These are phyloP conservation scores for Hura crepitans DNA, from an alignment of 441 rosid species.

Conservation along the genomic window DNA sequence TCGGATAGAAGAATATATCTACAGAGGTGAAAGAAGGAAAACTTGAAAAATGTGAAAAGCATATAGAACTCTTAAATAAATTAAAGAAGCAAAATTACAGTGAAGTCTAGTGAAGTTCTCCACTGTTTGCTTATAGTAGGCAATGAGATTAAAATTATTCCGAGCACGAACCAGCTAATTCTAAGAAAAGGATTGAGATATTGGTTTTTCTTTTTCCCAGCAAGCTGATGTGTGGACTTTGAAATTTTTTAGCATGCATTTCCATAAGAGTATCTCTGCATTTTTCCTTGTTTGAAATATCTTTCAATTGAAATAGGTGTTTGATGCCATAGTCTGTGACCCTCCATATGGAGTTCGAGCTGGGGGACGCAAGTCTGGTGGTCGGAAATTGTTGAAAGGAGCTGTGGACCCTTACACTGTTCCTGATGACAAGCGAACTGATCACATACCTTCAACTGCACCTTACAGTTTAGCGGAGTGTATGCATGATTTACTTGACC, in stretches of 20 bases:
- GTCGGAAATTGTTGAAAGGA: slow-evolving; percentile 84
- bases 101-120: background rate
- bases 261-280: background rate
- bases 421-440: slow-evolving; percentile 81
- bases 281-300: background rate
- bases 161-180: background rate
- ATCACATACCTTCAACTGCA: slow-evolving; percentile 90
- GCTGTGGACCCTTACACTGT: slow-evolving; percentile 73
- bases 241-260: background rate
- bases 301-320: slow-evolving; percentile 41
- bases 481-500: slow-evolving; percentile 82
- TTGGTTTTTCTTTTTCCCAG: too few species aligned
- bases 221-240: too few species aligned
- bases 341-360: slow-evolving; percentile 98
- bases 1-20: background rate
- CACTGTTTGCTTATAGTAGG: too few species aligned
- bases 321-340: slow-evolving; percentile 88
- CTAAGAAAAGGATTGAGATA: background rate
- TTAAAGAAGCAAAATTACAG: background rate
- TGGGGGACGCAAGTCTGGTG: slow-evolving; percentile 96
- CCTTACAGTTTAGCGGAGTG: slow-evolving; percentile 83
- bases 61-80: background rate
- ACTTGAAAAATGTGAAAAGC: background rate
- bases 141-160: background rate
- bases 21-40: background rate